Evolutionary conservation across 495 filamentous ascomycete species (phyloP), one percentile per base, ranked within the genome.

Genomic region (Parmelia sp.): DNA sequence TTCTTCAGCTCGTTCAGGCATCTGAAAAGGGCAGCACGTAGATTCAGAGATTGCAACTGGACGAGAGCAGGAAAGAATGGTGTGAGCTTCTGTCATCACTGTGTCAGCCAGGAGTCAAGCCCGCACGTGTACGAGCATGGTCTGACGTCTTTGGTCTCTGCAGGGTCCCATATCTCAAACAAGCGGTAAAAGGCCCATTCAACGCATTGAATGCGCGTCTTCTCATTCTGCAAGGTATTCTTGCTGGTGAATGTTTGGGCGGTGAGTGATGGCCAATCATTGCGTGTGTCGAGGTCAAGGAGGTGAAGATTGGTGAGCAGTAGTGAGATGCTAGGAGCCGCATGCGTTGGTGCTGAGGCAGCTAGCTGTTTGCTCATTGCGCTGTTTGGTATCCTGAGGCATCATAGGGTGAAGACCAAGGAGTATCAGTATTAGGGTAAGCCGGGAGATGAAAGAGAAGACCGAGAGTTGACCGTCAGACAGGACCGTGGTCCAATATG

Each of bases 61-160:
- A 93, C 90, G 68, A 90, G 80, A 11, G 92, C 89, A 44, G 92
- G 92, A 73, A 91, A 96, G 79, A 93, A 95, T 0, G 91, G 90
- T 47, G 86, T 88, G 17, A 96, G 81, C 82, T 94, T 96, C 86
- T 93, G 68, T 14, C 1, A 21, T 33, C 27, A 0, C 27, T 15
- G 8, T 33, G 17, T 66, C n/a, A 61, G 55, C 61, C 55, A 49
- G 29, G 47, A 57, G 39, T 45, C 42, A 61, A 29, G 58, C 67
- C 47, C 15, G 61, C 31, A 39, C 33, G 60, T 19, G 44, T 12
- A 45, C 64, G 40, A 69, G 61, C 39, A 42, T 42, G 31, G 59
- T 58, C 76, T 57, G 76, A 90, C 88, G 79, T 87, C 85, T 68
- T 85, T 82, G 31, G 90, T 81, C 60, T 86, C 85, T 42, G 87